phyloP scores from a whole-genome alignment of 805 yeast species.

The Ogataea saltuana region DNA sequence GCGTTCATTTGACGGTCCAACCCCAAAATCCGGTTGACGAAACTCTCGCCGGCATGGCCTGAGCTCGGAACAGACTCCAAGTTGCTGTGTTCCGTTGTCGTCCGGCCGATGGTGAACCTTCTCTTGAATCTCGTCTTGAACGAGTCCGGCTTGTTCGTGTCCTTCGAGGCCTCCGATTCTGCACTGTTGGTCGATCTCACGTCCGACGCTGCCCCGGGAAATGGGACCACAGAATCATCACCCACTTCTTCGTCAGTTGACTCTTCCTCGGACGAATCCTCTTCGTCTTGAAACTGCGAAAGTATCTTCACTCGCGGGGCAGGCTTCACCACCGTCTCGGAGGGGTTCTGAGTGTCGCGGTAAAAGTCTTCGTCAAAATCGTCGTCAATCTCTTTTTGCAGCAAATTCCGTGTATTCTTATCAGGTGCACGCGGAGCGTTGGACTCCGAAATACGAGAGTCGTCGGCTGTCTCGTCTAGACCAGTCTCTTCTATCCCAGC shows the following conservation, averaged over 20 bases:
- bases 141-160: slow-evolving; percentile 10
- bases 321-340: slow-evolving; percentile 9
- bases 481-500: background rate
- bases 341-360: slow-evolving; percentile 21
- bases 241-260: slow-evolving; percentile 27
- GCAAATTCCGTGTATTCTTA: slow-evolving; percentile 3
- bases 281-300: slow-evolving; percentile 5
- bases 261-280: slow-evolving; percentile 31
- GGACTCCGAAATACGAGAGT: background rate
- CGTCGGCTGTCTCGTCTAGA: background rate
- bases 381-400: slow-evolving; percentile 30
- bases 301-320: slow-evolving; percentile 8
- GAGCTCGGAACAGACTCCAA: background rate
- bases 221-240: background rate
- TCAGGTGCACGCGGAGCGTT: background rate
- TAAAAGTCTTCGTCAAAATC: slow-evolving; percentile 36
- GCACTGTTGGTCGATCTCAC: background rate
- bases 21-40: slow-evolving; percentile 15
- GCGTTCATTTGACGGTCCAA: slow-evolving; percentile 14
- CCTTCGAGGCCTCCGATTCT: slow-evolving; percentile 2
- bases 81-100: slow-evolving; percentile 2
- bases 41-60: slow-evolving; percentile 9
- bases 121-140: slow-evolving; percentile 20
- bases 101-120: slow-evolving; percentile 17
- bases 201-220: slow-evolving; percentile 4